phyloP scores from a whole-genome alignment of 2,329 filamentous ascomycete species.

The Annulohypoxylon truncatum region DNA sequence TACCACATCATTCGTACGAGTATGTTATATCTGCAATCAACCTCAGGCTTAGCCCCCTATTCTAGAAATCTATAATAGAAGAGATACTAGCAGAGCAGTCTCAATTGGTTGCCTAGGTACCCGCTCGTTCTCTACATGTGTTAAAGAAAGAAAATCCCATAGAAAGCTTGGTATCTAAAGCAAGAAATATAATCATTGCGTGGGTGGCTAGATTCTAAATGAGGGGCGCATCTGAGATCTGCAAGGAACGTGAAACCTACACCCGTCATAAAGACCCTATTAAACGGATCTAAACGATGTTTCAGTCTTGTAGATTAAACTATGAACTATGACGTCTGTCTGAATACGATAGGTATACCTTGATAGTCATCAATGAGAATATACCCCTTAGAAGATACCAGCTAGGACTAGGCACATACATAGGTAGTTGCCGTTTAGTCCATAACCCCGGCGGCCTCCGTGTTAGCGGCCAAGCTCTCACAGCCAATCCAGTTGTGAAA shows the following conservation, averaged over 20 bases:
- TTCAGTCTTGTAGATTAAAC: slow-evolving; percentile 14
- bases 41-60: background rate
- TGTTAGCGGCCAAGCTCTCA: slow-evolving; percentile 14
- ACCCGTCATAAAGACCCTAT: slow-evolving; percentile 9
- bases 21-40: too few species aligned
- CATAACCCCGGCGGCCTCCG: slow-evolving; percentile 25
- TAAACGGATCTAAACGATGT: slow-evolving; percentile 26
- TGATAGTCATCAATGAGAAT: slow-evolving; percentile 6
- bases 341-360: background rate
- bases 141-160: background rate
- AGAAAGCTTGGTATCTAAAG: background rate
- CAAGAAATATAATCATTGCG: background rate
- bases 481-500: slow-evolving; percentile 10
- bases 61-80: background rate
- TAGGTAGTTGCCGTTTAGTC: slow-evolving; percentile 17
- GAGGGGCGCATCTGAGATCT: slow-evolving; percentile 27
- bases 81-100: background rate
- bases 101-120: background rate
- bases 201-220: slow-evolving; percentile 4
- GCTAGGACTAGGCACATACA: too few species aligned
- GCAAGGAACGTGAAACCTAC: slow-evolving; percentile 34
- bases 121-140: too few species aligned
- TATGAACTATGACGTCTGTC: slow-evolving; percentile 28
- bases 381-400: background rate
- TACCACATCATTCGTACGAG: too few species aligned